These are phyloP conservation scores for Metschnikowia borealis DNA, from an alignment of 805 yeast genomes.

Conservation along the genomic window DNA sequence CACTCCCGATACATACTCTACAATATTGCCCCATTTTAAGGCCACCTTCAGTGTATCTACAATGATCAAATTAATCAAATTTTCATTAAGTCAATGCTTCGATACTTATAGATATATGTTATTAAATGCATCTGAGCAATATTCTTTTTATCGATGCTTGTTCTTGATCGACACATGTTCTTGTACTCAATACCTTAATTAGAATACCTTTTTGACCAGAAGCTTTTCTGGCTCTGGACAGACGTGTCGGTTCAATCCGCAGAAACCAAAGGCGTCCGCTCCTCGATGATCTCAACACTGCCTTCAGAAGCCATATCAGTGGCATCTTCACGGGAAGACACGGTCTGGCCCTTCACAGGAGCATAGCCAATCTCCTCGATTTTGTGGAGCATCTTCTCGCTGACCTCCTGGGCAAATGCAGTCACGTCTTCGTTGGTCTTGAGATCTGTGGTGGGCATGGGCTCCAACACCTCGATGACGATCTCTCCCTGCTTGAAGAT, in stretches of 20 bases:
- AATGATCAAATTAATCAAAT: too few relatives aligned
- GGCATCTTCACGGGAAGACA: neutral
- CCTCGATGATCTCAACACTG: slow-evolving; percentile 17
- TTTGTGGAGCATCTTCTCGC: slow-evolving; percentile 51
- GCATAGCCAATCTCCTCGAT: slow-evolving; percentile 41
- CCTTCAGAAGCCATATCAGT: slow-evolving; percentile 10
- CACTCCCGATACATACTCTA: too few relatives aligned
- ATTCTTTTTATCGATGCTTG: too few relatives aligned
- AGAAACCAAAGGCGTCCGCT: slow-evolving; percentile 17
- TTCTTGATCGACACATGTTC: neutral
- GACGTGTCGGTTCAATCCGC: slow-evolving; percentile 5
- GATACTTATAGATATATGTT: too few relatives aligned
- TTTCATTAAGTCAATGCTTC: too few relatives aligned
- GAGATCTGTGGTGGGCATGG: slow-evolving; percentile 67
- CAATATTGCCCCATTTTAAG: too few relatives aligned
- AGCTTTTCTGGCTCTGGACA: neutral
- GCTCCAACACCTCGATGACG: slow-evolving; percentile 73
- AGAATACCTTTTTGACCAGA: too few relatives aligned
- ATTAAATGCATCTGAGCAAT: too few relatives aligned
- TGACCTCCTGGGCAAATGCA: slow-evolving; percentile 51
- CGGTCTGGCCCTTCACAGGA: slow-evolving; percentile 6
- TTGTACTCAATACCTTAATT: too few relatives aligned
- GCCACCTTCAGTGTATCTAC: too few relatives aligned
- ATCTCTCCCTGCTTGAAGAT: slow-evolving; percentile 78
- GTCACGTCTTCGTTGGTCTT: slow-evolving; percentile 65